Evolutionary conservation across 768 basidiomycete species (phyloP), one percentile per base, ranked within the genome.

Genomic region (Amanita jacksonii): DNA sequence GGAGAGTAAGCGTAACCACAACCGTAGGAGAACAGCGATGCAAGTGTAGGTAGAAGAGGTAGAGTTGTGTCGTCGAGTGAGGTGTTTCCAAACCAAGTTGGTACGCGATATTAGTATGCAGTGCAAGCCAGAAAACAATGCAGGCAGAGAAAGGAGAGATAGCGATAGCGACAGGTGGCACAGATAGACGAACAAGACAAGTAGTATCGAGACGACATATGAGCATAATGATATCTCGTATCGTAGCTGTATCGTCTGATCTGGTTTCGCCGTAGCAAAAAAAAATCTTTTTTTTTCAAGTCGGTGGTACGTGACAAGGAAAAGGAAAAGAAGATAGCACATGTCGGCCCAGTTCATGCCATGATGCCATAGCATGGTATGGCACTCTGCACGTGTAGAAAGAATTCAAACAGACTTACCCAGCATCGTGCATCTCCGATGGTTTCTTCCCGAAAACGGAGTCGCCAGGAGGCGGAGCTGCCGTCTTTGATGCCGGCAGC

Each of bases 371-470:
- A n/a, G n/a, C n/a, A n/a, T n/a, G n/a, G n/a, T n/a, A n/a, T n/a
- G n/a, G n/a, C n/a, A n/a, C n/a, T n/a, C n/a, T n/a, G n/a, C n/a
- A n/a, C n/a, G n/a, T n/a, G n/a, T n/a, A n/a, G n/a, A n/a, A n/a
- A n/a, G n/a, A n/a, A n/a, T n/a, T n/a, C n/a, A 54, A 47, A 50
- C 50, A 44, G 47, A 69, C 85, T 81, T 72, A 87, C 85, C 85
- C 85, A 70, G 79, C 78, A 58, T 87, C 85, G 48, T 81, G 79
- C 80, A 81, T 82, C 58, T 86, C 83, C 15, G 76, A 76, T 7
- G 78, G 78, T 50, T 79, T 74, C 54, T 80, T 70, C 13, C 74
- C 69, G 56, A 73, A 72, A 10, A 76, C 66, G 37, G 63, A 67
- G 43, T 70, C 64, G 24, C 54, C 48, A 1, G 54, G 52, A 5